Base-by-base conservation (phyloP, 2,329 filamentous ascomycete genomes). In the Fusarium sp. region DNA sequence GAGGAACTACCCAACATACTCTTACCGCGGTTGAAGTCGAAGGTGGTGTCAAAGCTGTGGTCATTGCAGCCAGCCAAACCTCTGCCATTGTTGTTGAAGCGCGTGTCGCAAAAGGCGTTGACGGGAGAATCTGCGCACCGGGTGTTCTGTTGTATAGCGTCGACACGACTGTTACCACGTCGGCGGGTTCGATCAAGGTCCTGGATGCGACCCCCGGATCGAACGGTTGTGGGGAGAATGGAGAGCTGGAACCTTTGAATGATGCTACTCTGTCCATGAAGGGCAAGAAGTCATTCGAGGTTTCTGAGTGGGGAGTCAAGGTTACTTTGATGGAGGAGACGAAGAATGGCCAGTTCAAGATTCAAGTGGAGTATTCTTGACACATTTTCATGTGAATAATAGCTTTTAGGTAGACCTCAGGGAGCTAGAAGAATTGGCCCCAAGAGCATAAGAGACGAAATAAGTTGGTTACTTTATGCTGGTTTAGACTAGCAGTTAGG, bases 81-180 rank as follows among this genome's bases (percentile, higher is more conserved):
- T 44, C 59, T 4, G 71, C 71, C 74, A 2, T 81, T 2, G 77
- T 81, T 6, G 78, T 76, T 3, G 79, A 81, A 51, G 72, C 71
- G 13, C 75, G 79, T 19, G 67, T 74, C 1, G 52, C 72, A 4
- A 18, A 31, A 6, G 72, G 76, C 5, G 64, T 76, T 7, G 76
- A 81, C 44, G 39, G 23, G 1, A 56, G 34, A 1, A 66, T 76
- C 1, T 81, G 79, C 50, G 75, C 76, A 1, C 70, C 76, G 1
- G 79, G 79, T 12, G 75, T 81, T 18, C 69, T 81, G 19, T 62
- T 81, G 8, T 81, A 81, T 57, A 79, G 75, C 0, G 65, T 81
- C 1, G 76, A 77, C n/a, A 80, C 77, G 1, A 61, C 58, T 1
- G 62, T 67, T 1, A 50, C 56, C 4, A 76, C 78, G 3, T 78